These are phyloP conservation scores for Talaromyces stipitatus DNA, from an alignment of 495 filamentous ascomycete genomes.

Conservation along the genomic window DNA sequence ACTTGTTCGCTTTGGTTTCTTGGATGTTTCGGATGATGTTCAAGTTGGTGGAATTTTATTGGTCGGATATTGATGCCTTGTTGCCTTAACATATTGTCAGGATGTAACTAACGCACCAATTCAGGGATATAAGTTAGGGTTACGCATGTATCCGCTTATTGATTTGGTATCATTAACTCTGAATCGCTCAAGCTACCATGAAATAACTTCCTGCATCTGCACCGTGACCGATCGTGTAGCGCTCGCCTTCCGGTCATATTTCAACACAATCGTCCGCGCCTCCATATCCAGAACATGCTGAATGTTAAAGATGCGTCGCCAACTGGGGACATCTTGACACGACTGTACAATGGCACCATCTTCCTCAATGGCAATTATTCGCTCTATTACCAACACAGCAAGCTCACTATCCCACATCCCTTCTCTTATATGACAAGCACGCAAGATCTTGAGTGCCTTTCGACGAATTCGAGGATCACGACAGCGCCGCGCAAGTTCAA, in stretches of 20 bases:
- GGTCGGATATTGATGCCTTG: neutral
- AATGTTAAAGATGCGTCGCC: slow-evolving; percentile 6
- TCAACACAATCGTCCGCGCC: neutral
- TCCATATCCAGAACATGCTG: neutral
- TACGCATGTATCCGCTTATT: too few relatives aligned
- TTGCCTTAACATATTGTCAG: neutral
- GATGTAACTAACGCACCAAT: too few relatives aligned
- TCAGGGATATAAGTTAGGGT: too few relatives aligned
- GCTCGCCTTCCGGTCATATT: slow-evolving; percentile 1
- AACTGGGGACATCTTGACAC: neutral
- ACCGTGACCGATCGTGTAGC: neutral
- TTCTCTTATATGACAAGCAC: slow-evolving; percentile 3
- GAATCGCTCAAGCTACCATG: neutral
- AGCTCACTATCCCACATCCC: slow-evolving; percentile 8
- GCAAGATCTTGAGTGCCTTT: slow-evolving; percentile 4
- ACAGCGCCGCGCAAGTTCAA: slow-evolving; percentile 7
- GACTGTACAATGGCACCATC: slow-evolving; percentile 1
- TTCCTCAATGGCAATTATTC: slow-evolving; percentile 6
- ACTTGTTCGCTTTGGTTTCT: neutral
- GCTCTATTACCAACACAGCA: slow-evolving; percentile 5
- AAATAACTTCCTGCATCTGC: slow-evolving; percentile 1
- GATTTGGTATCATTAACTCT: neutral
- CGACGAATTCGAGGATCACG: slow-evolving; percentile 7
- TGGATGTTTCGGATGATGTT: neutral
- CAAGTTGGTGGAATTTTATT: neutral